These are phyloP conservation scores for Glycine soja DNA, from an alignment of 306 rosid genomes.

Conservation along the genomic window DNA sequence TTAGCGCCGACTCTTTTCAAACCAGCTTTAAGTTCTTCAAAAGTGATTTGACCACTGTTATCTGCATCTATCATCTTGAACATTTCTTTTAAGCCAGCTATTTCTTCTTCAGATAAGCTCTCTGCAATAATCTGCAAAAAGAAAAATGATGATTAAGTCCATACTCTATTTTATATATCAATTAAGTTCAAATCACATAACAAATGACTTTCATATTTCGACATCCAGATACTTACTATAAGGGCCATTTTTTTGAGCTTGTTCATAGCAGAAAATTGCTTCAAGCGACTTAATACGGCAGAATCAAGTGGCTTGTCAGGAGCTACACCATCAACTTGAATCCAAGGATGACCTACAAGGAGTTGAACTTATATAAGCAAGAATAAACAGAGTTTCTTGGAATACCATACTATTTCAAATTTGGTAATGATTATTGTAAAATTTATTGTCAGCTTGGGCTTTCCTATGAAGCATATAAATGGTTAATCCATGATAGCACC, in stretches of 20 bases:
- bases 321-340: constrained; percentile 97
- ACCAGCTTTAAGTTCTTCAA: constrained; percentile 96
- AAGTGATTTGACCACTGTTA: constrained; percentile 92
- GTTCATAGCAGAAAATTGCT: constrained; percentile 99
- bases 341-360: constrained; percentile 95
- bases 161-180: not conserved
- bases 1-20: constrained; percentile 93
- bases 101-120: constrained; percentile 95
- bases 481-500: not conserved
- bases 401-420: constrained; percentile 42
- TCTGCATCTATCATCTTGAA: constrained; percentile 97
- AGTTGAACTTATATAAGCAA: constrained; percentile 31
- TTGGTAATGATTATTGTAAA: constrained; percentile 15
- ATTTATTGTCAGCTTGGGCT: not conserved
- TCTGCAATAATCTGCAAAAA: constrained; percentile 85
- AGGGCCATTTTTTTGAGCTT: constrained; percentile 98
- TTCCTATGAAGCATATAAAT: constrained; percentile 7
- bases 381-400: not conserved
- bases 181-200: constrained; percentile 21
- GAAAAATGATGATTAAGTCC: not conserved
- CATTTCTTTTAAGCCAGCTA: constrained; percentile 96
- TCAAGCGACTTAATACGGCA: constrained; percentile 90
- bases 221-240: constrained; percentile 63
- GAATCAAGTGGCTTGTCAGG: constrained; percentile 95
- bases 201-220: constrained; percentile 6